These are phyloP conservation scores for Colletotrichum tabaci DNA, from an alignment of 2,329 filamentous ascomycete genomes.

Conservation along the genomic window DNA sequence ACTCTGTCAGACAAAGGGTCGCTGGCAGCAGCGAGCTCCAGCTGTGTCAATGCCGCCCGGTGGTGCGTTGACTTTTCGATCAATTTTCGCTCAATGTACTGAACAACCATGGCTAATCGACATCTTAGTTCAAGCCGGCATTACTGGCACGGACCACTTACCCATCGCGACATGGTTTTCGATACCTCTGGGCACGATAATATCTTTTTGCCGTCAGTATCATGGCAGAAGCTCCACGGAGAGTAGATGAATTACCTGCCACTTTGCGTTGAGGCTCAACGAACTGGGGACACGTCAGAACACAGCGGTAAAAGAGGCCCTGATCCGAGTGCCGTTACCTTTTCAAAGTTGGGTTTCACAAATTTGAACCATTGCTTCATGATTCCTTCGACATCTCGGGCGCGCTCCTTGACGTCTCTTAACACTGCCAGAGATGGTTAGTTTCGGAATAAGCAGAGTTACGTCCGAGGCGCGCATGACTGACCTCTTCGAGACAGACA, in stretches of 20 bases:
- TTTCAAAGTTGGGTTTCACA: constrained; percentile 97
- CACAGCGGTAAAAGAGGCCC: neutral
- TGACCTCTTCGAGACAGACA: constrained; percentile 90
- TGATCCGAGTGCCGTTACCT: constrained; percentile 57
- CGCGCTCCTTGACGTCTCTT: constrained; percentile 90
- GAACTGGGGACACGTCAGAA: constrained; percentile 61
- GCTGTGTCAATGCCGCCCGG: constrained; percentile 81
- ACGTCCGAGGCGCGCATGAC: constrained; percentile 50
- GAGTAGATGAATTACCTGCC: constrained; percentile 69
- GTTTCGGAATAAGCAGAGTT: constrained; percentile 19
- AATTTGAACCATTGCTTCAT: constrained; percentile 98
- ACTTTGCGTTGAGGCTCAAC: constrained; percentile 93
- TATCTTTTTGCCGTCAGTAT: constrained; percentile 67
- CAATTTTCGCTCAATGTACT: constrained; percentile 91
- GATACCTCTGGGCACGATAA: constrained; percentile 95
- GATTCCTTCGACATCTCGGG: constrained; percentile 92
- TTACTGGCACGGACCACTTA: constrained; percentile 53
- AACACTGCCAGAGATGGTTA: constrained; percentile 68
- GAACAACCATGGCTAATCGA: constrained; percentile 84
- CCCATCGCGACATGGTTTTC: constrained; percentile 94
- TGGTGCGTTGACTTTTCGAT: constrained; percentile 89
- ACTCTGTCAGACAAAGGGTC: constrained; percentile 83
- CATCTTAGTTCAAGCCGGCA: constrained; percentile 18
- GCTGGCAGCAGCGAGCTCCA: constrained; percentile 81
- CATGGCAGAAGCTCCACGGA: neutral